phyloP scores from a whole-genome alignment of 257 asterid genomes.

The Scutellaria minor region DNA sequence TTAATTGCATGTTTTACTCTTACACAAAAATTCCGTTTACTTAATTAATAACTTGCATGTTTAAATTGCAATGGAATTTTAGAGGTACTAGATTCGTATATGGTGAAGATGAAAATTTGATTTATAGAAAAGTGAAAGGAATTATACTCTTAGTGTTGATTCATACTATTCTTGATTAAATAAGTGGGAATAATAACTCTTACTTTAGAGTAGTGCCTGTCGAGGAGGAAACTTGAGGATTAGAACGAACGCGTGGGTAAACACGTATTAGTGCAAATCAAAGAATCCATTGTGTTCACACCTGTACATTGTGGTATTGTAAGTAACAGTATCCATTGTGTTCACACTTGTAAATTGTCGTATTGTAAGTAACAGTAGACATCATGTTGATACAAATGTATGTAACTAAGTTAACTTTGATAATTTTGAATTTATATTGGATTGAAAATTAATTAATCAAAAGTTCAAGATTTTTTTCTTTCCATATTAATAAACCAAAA shows the following conservation, averaged over 20 bases:
- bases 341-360: slow-evolving; percentile 20
- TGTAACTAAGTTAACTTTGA: too few relatives aligned
- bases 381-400: too few relatives aligned
- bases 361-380: too few relatives aligned
- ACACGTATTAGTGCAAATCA: background rate
- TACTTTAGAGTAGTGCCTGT: background rate
- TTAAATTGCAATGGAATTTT: background rate
- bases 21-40: too few relatives aligned
- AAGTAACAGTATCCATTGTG: slow-evolving; percentile 30
- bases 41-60: too few relatives aligned
- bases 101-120: background rate
- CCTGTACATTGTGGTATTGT: background rate
- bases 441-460: too few relatives aligned
- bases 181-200: background rate
- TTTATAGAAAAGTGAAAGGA: background rate
- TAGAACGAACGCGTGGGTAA: background rate
- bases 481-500: too few relatives aligned
- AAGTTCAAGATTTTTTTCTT: too few relatives aligned
- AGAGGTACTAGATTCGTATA: background rate
- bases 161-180: background rate
- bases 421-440: too few relatives aligned
- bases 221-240: background rate
- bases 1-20: too few relatives aligned
- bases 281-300: slow-evolving; percentile 36
- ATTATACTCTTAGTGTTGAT: background rate